A percentile compares a stretch with the other conserved stretches of the same genome.
Evolutionary conservation across 805 yeast genomes (phyloP).

Genomic region (Tetrapisispora fleetii): DNA sequence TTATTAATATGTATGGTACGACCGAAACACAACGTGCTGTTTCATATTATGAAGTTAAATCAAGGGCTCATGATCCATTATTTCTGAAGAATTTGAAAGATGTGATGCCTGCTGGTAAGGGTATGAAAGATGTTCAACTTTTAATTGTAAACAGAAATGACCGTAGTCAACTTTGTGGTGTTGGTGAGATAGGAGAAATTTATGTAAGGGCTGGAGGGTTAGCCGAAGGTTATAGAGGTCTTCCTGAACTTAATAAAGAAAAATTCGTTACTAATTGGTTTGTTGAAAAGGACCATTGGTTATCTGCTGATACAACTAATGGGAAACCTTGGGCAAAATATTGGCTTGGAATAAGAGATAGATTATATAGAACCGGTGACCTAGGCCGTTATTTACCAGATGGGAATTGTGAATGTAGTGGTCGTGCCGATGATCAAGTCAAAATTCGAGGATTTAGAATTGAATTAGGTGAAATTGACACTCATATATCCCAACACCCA

Average conservation of each 20-base stretch:
- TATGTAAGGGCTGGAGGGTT: slow-evolving; percentile 97
- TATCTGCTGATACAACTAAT: slow-evolving; percentile 40
- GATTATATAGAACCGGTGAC: slow-evolving; percentile 95
- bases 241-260: slow-evolving; percentile 78
- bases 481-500: slow-evolving; percentile 91
- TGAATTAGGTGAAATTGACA: slow-evolving; percentile 96
- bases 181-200: slow-evolving; percentile 98
- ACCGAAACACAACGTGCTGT: slow-evolving; percentile 99
- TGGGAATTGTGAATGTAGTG: slow-evolving; percentile 96
- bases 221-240: slow-evolving; percentile 90
- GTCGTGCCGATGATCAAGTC: slow-evolving; percentile 98
- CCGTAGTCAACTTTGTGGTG: slow-evolving; percentile 85
- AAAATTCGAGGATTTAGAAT: slow-evolving; percentile 98
- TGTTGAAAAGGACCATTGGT: slow-evolving; percentile 57
- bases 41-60: slow-evolving; percentile 80
- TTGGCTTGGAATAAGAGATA: slow-evolving; percentile 92
- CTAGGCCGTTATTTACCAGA: slow-evolving; percentile 93
- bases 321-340: slow-evolving; percentile 57
- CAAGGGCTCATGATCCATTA: slow-evolving; percentile 55
- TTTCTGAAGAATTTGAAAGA: slow-evolving; percentile 83
- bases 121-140: slow-evolving; percentile 92
- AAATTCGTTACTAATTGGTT: slow-evolving; percentile 93
- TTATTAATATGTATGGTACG: slow-evolving; percentile 98
- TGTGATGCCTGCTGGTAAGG: slow-evolving; percentile 96
- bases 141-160: slow-evolving; percentile 89